Conservation (phyloP, 305 asterid species). For the Solanum aculeatissimum region DNA sequence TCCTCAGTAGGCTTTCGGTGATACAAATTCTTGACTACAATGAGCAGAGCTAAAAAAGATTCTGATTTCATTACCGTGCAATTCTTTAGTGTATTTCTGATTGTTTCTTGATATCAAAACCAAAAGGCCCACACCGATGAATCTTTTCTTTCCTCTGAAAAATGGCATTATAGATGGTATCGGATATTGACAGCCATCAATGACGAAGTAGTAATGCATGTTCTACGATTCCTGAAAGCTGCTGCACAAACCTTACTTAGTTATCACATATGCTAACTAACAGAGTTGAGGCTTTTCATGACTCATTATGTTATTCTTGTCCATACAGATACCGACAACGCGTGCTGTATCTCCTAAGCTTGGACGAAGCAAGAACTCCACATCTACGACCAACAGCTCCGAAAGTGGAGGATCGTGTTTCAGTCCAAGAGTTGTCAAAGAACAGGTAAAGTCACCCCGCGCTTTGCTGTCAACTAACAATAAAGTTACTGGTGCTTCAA, state of each 20-base stretch:
- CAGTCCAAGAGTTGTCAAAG: conserved; percentile 23
- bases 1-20: background rate
- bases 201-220: too few relatives aligned
- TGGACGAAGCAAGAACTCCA: conserved; percentile 36
- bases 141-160: background rate
- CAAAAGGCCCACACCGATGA: background rate
- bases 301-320: background rate
- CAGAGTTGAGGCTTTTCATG: background rate
- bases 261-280: background rate
- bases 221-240: background rate
- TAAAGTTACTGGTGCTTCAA: conserved; percentile 7
- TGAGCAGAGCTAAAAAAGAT: background rate
- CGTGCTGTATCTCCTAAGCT: conserved; percentile 64
- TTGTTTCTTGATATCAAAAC: background rate
- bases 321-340: conserved; percentile 49
- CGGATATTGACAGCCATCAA: background rate
- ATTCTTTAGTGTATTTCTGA: background rate
- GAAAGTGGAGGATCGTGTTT: conserved; percentile 18
- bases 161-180: background rate
- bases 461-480: conserved; percentile 13
- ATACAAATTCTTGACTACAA: background rate
- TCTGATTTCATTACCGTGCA: background rate
- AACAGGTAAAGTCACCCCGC: conserved; percentile 15
- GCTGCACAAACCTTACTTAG: background rate
- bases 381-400: conserved; percentile 16